Conservation (phyloP, 768 basidiomycete genomes). For the Kwoniella pini region DNA sequence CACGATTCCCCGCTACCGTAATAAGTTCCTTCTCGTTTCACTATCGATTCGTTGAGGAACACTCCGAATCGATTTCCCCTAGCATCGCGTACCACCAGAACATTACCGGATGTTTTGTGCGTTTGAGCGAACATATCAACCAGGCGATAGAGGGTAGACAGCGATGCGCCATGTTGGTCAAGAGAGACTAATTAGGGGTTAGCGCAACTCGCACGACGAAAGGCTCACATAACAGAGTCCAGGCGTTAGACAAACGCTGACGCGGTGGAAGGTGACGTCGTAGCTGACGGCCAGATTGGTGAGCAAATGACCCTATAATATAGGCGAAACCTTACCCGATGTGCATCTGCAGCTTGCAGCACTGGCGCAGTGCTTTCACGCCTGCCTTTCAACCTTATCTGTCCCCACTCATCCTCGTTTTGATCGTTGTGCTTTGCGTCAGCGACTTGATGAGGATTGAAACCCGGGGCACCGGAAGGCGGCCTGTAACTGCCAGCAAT, state of each 20-base stretch:
- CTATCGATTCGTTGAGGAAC: constrained; percentile 75
- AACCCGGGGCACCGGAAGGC: constrained; percentile 48
- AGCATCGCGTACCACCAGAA: constrained; percentile 70
- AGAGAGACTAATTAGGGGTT: constrained; percentile 60
- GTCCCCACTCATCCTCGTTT: constrained; percentile 23
- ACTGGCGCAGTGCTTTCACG: constrained; percentile 35
- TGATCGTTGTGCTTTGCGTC: neutral
- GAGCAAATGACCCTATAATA: too few species aligned
- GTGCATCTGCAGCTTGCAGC: constrained; percentile 28
- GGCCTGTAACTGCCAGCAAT: constrained; percentile 32
- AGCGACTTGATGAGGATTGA: constrained; percentile 9
- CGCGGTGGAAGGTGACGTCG: constrained; percentile 41
- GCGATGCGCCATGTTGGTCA: constrained; percentile 91
- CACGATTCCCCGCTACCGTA: constrained; percentile 89
- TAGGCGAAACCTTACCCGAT: constrained; percentile 29
- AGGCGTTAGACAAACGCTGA: constrained; percentile 44
- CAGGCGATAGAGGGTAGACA: constrained; percentile 74
- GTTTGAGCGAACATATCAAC: constrained; percentile 41
- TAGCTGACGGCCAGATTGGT: constrained; percentile 29
- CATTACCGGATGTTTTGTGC: constrained; percentile 43
- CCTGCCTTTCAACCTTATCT: constrained; percentile 33
- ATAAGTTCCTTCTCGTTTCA: constrained; percentile 65
- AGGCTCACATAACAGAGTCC: constrained; percentile 49
- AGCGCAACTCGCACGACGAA: neutral
- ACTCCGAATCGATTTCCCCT: constrained; percentile 72